phyloP scores from a whole-genome alignment of 306 rosid species.

The Cucurbita pepo region DNA sequence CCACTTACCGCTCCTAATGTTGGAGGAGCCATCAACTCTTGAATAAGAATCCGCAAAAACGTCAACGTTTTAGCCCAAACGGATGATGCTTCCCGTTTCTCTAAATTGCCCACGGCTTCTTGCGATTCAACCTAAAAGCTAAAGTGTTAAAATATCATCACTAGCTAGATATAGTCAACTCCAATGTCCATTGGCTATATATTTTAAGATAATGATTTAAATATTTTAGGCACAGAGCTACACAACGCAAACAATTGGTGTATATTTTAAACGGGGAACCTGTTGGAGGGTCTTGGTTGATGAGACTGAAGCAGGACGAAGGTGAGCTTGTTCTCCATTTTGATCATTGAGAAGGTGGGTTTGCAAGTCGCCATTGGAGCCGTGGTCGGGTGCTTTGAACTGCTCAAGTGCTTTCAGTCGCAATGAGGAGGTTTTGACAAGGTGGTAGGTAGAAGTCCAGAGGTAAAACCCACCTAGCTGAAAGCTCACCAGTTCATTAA shows the following conservation, averaged over 20 bases:
- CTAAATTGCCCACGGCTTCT: not conserved
- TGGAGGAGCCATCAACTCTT: constrained; percentile 73
- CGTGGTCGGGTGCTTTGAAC: constrained; percentile 22
- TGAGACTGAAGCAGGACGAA: too few species aligned
- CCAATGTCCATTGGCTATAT: too few species aligned
- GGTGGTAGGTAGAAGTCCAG: constrained; percentile 64
- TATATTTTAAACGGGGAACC: too few species aligned
- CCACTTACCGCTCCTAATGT: constrained; percentile 55
- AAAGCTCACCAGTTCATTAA: not conserved
- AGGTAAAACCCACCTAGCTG: constrained; percentile 74
- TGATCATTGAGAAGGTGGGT: constrained; percentile 23
- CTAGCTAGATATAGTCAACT: too few species aligned
- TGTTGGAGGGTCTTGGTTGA: too few species aligned
- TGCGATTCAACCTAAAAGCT: not conserved
- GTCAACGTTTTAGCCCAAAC: constrained; percentile 17
- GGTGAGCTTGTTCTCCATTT: too few species aligned
- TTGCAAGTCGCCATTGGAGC: constrained; percentile 18
- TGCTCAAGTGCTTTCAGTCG: constrained; percentile 28
- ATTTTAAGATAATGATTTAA: too few species aligned
- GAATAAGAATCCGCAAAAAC: constrained; percentile 14
- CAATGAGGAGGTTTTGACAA: constrained; percentile 22
- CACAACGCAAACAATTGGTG: too few species aligned
- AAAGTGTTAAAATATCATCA: too few species aligned
- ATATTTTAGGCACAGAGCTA: too few species aligned
- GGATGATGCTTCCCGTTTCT: constrained; percentile 5